Evolutionary conservation across 345 rosid species (phyloP).

Genomic region (Gossypium arboreum): DNA sequence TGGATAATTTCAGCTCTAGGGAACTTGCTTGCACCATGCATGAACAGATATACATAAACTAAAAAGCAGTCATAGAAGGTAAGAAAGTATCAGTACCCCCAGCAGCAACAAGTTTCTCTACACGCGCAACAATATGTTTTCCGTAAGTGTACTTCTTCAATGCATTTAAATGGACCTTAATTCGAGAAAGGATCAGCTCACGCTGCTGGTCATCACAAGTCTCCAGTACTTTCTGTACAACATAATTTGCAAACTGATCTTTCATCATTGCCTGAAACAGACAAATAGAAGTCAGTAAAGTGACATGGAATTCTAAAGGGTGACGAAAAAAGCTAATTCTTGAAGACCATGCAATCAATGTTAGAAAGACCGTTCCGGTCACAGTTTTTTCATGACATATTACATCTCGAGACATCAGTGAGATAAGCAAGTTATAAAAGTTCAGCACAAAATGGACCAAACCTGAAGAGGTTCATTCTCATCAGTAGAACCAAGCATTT

Average conservation of each 20-base stretch:
- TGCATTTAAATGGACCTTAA: constrained; percentile 68
- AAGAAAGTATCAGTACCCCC: constrained; percentile 45
- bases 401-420: neutral
- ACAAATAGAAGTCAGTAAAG: neutral
- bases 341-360: neutral
- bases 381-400: neutral
- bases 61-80: neutral
- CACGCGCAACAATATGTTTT: constrained; percentile 79
- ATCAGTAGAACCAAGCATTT: constrained; percentile 63
- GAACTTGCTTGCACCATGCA: too few species aligned
- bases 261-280: constrained; percentile 70
- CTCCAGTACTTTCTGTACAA: constrained; percentile 77
- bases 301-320: neutral
- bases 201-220: constrained; percentile 74
- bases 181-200: constrained; percentile 61
- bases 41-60: neutral
- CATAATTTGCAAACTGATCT: constrained; percentile 80
- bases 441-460: constrained; percentile 14
- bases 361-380: neutral
- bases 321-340: neutral
- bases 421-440: neutral
- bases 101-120: constrained; percentile 80
- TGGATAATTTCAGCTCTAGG: too few species aligned
- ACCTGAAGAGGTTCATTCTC: constrained; percentile 71
- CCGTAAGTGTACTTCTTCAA: constrained; percentile 83